A percentile compares a stretch with the other conserved stretches of the same genome.
Evolutionary conservation across 495 filamentous ascomycete genomes (phyloP).

Genomic region (Penicillium riverlandense): DNA sequence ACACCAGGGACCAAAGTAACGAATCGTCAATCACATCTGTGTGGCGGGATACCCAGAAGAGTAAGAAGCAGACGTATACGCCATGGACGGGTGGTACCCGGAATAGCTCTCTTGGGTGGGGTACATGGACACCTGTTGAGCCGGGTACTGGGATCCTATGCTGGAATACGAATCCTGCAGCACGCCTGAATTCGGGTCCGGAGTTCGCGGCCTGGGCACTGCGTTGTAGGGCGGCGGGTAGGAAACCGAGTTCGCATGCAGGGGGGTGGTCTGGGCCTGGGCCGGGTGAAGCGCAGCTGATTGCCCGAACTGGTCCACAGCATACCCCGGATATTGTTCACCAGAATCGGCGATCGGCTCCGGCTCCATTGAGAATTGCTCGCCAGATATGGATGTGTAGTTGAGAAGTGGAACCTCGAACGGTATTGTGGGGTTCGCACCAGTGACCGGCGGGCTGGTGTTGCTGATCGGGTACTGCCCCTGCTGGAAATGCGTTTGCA

Average conservation of each 20-base stretch:
- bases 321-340: slow-evolving; percentile 10
- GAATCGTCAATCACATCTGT: slow-evolving; percentile 14
- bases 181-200: slow-evolving; percentile 14
- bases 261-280: slow-evolving; percentile 14
- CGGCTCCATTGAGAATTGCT: slow-evolving; percentile 24
- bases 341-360: slow-evolving; percentile 14
- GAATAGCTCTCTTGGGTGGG: background rate
- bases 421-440: slow-evolving; percentile 5
- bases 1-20: background rate
- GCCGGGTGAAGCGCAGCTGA: slow-evolving; percentile 7
- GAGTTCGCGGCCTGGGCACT: slow-evolving; percentile 14
- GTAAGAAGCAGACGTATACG: slow-evolving; percentile 9
- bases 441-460: slow-evolving; percentile 3
- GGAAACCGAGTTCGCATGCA: slow-evolving; percentile 29
- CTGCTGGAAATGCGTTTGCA: slow-evolving; percentile 5
- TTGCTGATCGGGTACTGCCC: slow-evolving; percentile 15
- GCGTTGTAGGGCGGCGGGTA: slow-evolving; percentile 35
- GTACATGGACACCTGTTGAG: slow-evolving; percentile 7
- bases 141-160: slow-evolving; percentile 5
- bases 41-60: slow-evolving; percentile 11
- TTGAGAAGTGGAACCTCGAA: slow-evolving; percentile 9
- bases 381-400: slow-evolving; percentile 19
- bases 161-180: slow-evolving; percentile 20
- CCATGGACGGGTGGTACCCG: too few relatives aligned
- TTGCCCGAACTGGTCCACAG: slow-evolving; percentile 8